A percentile compares a stretch with the other conserved stretches of the same genome.
These are phyloP conservation scores for Immersiporthe knoxdaviesiana DNA, from an alignment of 2,329 filamentous ascomycete species.

Conservation along the genomic window DNA sequence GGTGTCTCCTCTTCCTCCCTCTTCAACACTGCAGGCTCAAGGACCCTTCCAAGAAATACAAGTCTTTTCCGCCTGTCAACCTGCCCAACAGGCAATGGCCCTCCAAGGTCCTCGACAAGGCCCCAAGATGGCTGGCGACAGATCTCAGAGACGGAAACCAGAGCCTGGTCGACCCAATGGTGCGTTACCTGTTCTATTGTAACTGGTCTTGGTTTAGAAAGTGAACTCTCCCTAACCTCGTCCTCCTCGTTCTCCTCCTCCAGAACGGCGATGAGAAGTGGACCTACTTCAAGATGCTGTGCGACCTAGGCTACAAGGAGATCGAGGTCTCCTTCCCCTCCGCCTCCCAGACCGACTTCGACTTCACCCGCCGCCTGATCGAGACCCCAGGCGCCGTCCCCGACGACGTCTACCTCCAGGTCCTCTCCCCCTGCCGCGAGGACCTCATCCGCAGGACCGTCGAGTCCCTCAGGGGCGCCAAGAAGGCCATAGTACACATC, in stretches of 20 bases:
- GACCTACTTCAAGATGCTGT: conserved; percentile 92
- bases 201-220: neutral
- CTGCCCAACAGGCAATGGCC: conserved; percentile 82
- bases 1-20: neutral
- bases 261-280: conserved; percentile 95
- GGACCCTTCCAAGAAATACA: conserved; percentile 78
- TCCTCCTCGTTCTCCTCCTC: neutral
- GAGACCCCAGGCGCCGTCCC: conserved; percentile 82
- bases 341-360: conserved; percentile 92
- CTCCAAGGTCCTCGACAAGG: conserved; percentile 77
- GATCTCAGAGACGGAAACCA: conserved; percentile 94
- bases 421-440: conserved; percentile 87
- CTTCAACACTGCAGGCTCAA: conserved; percentile 61
- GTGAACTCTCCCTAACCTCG: neutral
- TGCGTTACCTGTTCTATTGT: conserved; percentile 49
- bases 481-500: conserved; percentile 93
- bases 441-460: conserved; percentile 90
- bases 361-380: conserved; percentile 86
- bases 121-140: conserved; percentile 88
- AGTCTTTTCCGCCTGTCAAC: conserved; percentile 66
- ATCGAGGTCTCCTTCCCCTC: conserved; percentile 97
- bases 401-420: conserved; percentile 89
- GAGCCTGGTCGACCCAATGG: conserved; percentile 90
- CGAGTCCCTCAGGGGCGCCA: conserved; percentile 83
- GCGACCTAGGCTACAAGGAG: conserved; percentile 93